Evolutionary conservation across 768 basidiomycete species (phyloP).

Genomic region (Tylopilus sp.): DNA sequence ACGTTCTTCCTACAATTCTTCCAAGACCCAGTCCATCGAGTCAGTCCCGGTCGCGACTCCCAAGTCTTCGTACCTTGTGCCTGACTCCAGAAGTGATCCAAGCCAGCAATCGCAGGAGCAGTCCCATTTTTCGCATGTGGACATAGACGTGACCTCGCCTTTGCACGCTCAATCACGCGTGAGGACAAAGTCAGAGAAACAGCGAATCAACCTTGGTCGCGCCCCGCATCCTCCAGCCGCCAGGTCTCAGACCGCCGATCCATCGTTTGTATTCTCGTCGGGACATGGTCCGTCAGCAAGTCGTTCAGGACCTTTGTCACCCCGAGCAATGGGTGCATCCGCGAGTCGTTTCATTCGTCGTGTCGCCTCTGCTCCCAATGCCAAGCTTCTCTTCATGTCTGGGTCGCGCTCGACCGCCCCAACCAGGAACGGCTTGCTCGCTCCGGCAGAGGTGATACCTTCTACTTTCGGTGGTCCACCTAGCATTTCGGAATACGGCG

Average conservation of each 20-base stretch:
- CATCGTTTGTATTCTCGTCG: constrained; percentile 34
- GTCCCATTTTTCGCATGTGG: constrained; percentile 6
- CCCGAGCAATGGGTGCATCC: constrained; percentile 65
- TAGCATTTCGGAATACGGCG: constrained; percentile 54
- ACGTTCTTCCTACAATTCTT: constrained; percentile 77
- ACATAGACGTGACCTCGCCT: constrained; percentile 21
- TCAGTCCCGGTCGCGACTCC: constrained; percentile 44
- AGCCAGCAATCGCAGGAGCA: constrained; percentile 12
- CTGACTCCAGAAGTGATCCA: constrained; percentile 21
- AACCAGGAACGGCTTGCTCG: constrained; percentile 75
- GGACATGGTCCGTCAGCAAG: constrained; percentile 29
- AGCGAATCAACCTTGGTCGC: constrained; percentile 43
- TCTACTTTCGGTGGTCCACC: constrained; percentile 49
- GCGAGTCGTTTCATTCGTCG: constrained; percentile 90
- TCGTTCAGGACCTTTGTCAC: constrained; percentile 55
- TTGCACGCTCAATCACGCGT: constrained; percentile 20
- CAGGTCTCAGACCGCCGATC: constrained; percentile 29
- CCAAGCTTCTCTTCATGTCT: constrained; percentile 81
- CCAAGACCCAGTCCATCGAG: constrained; percentile 71
- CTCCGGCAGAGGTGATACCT: constrained; percentile 62
- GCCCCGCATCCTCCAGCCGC: constrained; percentile 36
- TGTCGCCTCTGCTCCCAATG: constrained; percentile 95
- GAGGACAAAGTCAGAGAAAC: constrained; percentile 50
- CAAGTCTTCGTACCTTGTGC: constrained; percentile 28
- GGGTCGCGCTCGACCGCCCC: constrained; percentile 55